phyloP scores from a whole-genome alignment of 371 early-diverging fungal genomes.

The Mortierella sp. region DNA sequence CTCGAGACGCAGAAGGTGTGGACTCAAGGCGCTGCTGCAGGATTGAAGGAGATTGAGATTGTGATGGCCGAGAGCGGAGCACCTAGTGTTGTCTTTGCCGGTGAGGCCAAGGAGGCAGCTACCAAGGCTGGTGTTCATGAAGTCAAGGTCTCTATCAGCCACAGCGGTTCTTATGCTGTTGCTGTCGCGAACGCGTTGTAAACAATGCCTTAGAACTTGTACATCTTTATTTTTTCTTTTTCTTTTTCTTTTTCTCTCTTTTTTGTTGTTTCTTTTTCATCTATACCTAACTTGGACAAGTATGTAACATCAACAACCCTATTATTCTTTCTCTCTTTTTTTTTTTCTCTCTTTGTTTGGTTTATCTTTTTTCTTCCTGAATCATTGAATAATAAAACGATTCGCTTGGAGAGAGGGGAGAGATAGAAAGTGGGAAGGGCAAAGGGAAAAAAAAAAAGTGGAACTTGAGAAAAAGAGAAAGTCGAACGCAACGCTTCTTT shows the following conservation, averaged over 20 bases:
- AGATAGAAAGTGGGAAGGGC: constrained; percentile 6
- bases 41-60: constrained; percentile 92
- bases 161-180: constrained; percentile 92
- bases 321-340: constrained; percentile 11
- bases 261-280: not conserved
- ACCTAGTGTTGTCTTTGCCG: constrained; percentile 87
- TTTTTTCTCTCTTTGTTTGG: not conserved
- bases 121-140: constrained; percentile 75
- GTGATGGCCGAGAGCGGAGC: constrained; percentile 80
- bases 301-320: not conserved
- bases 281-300: not conserved
- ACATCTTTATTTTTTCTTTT: not conserved
- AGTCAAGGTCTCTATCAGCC: constrained; percentile 93
- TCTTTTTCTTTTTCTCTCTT: not conserved
- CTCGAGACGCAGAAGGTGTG: constrained; percentile 68
- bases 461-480: constrained; percentile 1
- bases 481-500: constrained; percentile 53
- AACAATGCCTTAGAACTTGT: constrained; percentile 18
- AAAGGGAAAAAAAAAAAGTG: not conserved
- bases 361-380: constrained; percentile 5
- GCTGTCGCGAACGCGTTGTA: constrained; percentile 77
- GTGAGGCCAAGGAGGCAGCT: constrained; percentile 82
- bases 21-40: constrained; percentile 87
- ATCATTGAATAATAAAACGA: constrained; percentile 9
- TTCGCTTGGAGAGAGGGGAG: not conserved